These are phyloP conservation scores for Penicillium thymicola DNA, from an alignment of 2,329 filamentous ascomycete species.

Conservation along the genomic window DNA sequence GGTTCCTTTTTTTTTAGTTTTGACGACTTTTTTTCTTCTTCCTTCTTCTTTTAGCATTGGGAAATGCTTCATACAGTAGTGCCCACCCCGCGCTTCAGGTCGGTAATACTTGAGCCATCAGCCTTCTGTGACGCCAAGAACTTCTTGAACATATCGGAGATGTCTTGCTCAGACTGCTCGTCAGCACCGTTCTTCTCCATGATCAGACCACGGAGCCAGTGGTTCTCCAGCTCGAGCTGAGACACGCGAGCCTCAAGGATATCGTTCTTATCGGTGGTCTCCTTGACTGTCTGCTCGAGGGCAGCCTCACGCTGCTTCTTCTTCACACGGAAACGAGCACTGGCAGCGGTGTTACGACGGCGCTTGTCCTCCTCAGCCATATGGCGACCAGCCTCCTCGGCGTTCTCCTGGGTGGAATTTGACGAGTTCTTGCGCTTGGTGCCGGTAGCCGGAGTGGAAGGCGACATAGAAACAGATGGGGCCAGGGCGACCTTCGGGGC, in stretches of 20 bases:
- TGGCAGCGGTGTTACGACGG: conserved; percentile 82
- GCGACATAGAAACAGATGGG: conserved; percentile 12
- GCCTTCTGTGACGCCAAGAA: conserved; percentile 37
- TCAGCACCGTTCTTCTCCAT: conserved; percentile 67
- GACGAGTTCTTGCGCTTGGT: conserved; percentile 40
- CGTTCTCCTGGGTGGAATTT: conserved; percentile 43
- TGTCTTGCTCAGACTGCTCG: conserved; percentile 46
- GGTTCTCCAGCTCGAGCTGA: conserved; percentile 76
- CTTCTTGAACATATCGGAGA: conserved; percentile 42
- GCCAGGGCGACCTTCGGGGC: conserved; percentile 17
- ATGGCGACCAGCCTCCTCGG: conserved; percentile 67
- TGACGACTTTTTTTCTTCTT: conserved; percentile 8
- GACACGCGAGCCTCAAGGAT: conserved; percentile 70
- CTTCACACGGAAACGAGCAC: conserved; percentile 89
- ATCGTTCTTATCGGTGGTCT: conserved; percentile 74
- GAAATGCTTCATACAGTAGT: conserved; percentile 20
- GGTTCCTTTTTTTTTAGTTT: conserved; percentile 13
- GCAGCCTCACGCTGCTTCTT: conserved; percentile 93
- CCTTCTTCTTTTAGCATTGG: conserved; percentile 12
- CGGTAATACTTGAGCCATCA: conserved; percentile 28
- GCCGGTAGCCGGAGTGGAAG: conserved; percentile 18
- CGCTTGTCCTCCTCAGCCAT: conserved; percentile 92
- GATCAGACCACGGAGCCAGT: conserved; percentile 75
- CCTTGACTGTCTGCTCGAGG: conserved; percentile 75
- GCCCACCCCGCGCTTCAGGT: conserved; percentile 34